A percentile compares a stretch with the other conserved stretches of the same genome.
Evolutionary conservation across 306 rosid species (phyloP).

Genomic region (Arachis hypogaea): DNA sequence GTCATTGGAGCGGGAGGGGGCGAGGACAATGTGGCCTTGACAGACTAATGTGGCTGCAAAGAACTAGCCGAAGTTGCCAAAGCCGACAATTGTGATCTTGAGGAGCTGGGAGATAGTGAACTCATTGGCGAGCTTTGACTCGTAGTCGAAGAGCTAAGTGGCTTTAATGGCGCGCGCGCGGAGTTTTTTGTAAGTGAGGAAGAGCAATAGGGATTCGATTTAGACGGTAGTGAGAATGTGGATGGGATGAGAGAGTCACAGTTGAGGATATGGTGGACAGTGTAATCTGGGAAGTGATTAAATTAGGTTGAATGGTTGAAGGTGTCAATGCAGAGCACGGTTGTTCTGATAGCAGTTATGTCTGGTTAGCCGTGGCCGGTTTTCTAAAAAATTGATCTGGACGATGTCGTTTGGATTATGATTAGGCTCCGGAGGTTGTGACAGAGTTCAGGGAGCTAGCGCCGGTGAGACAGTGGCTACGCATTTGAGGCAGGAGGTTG

Average conservation of each 20-base stretch:
- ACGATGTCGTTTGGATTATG: constrained; percentile 28
- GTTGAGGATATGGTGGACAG: not conserved
- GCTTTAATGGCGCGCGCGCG: constrained; percentile 63
- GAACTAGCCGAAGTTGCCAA: constrained; percentile 84
- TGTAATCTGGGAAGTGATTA: constrained; percentile 24
- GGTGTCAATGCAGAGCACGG: constrained; percentile 48
- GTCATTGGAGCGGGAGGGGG: constrained; percentile 71
- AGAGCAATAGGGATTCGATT: constrained; percentile 5
- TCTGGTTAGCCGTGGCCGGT: not conserved
- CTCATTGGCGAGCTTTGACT: constrained; percentile 55
- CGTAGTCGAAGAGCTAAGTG: constrained; percentile 70
- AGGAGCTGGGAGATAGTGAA: constrained; percentile 53
- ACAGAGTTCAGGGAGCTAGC: constrained; percentile 15
- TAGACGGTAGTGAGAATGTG: not conserved
- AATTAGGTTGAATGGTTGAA: constrained; percentile 19
- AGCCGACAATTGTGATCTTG: constrained; percentile 71
- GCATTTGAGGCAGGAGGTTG: too few species aligned
- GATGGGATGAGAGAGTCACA: not conserved
- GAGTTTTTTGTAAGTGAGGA: constrained; percentile 36
- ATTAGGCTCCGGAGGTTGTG: constrained; percentile 50
- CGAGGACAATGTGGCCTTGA: constrained; percentile 76
- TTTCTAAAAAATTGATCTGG: too few species aligned
- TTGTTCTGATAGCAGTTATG: not conserved
- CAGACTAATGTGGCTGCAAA: constrained; percentile 63
- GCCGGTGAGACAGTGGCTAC: constrained; percentile 66